phyloP scores from a whole-genome alignment of 1,139 yeast species.

The Yamadazyma atlantica region DNA sequence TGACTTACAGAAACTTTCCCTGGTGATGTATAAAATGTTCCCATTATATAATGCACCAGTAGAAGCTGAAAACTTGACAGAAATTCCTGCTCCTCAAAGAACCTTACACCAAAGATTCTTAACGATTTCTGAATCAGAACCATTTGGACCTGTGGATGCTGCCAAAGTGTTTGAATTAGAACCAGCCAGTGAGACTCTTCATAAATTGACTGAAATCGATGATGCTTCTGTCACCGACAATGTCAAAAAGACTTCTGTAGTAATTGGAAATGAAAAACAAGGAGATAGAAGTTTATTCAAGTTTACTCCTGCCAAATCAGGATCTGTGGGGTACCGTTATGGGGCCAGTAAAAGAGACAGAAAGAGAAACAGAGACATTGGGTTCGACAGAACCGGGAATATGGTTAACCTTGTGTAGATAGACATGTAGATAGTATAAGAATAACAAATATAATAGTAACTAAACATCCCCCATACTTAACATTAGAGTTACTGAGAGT shows the following conservation, averaged over 20 bases:
- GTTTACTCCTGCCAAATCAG: conserved; percentile 75
- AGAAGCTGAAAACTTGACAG: conserved; percentile 74
- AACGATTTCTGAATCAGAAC: conserved; percentile 91
- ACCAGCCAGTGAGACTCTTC: conserved; percentile 78
- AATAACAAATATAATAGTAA: too few species aligned
- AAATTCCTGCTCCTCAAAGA: conserved; percentile 87
- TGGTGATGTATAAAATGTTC: conserved; percentile 74
- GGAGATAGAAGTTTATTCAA: conserved; percentile 68
- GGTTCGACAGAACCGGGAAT: conserved; percentile 71
- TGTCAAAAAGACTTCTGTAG: conserved; percentile 29
- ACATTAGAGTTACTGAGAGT: neutral
- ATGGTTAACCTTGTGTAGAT: conserved; percentile 31
- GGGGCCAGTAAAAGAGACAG: conserved; percentile 90
- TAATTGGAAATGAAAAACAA: conserved; percentile 50
- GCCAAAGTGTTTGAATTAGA: conserved; percentile 79
- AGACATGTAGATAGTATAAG: conserved; percentile 3
- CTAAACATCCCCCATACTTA: too few species aligned
- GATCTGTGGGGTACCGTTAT: conserved; percentile 85
- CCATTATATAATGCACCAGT: conserved; percentile 58
- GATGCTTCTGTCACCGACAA: conserved; percentile 19
- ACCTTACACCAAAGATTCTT: conserved; percentile 81
- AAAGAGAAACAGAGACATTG: conserved; percentile 79
- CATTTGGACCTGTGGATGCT: conserved; percentile 98
- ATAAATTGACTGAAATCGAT: conserved; percentile 59
- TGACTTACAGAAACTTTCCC: conserved; percentile 57